Conservation (phyloP, 805 yeast genomes). For the Metschnikowia borealis region DNA sequence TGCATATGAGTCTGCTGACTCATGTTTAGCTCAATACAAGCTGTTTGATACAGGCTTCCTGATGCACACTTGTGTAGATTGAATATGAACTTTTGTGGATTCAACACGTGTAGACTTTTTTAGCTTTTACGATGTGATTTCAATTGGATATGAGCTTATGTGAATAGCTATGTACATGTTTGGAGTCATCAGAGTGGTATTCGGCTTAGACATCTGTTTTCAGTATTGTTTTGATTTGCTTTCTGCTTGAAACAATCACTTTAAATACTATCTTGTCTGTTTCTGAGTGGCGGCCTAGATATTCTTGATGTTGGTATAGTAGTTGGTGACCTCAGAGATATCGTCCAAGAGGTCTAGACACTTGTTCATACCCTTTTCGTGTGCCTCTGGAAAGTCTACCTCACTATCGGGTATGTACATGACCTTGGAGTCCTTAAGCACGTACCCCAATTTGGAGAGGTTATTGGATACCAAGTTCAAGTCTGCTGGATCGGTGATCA, state of each 20-base stretch:
- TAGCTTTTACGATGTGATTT: background rate
- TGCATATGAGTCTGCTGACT: conserved; percentile 2
- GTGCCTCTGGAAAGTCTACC: conserved; percentile 53
- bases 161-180: no score
- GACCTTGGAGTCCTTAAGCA: conserved; percentile 67
- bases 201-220: no score
- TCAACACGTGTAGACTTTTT: background rate
- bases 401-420: conserved; percentile 59
- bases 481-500: conserved; percentile 62
- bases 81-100: no score
- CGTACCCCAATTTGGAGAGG: conserved; percentile 50
- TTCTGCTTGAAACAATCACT: no score
- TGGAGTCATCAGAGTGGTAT: no score
- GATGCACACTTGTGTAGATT: background rate
- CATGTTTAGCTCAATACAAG: conserved; percentile 6
- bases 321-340: conserved; percentile 78
- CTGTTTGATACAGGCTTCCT: background rate
- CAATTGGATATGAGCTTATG: background rate
- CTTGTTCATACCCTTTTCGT: conserved; percentile 49
- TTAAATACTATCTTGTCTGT: background rate
- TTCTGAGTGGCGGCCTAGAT: background rate
- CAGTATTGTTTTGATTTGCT: no score
- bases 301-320: conserved; percentile 63
- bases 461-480: conserved; percentile 58
- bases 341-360: conserved; percentile 63